Evolutionary conservation across 2,329 filamentous ascomycete genomes (phyloP).

Genomic region (Myotisia sp.): DNA sequence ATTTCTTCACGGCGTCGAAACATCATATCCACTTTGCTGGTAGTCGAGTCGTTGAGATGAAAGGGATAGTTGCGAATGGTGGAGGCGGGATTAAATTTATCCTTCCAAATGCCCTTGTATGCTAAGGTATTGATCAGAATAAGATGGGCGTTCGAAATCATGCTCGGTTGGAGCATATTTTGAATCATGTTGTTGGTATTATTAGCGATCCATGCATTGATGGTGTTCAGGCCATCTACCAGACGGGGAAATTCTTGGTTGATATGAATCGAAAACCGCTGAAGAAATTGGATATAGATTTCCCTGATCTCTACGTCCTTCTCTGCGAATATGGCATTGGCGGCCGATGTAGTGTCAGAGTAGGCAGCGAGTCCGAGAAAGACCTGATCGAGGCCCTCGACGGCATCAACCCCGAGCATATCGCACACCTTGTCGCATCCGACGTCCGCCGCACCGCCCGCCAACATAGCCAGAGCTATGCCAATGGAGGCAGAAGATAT

Average conservation of each 20-base stretch:
- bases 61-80: background rate
- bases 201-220: slow-evolving; percentile 2
- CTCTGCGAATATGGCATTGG: slow-evolving; percentile 2
- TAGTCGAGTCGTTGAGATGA: background rate
- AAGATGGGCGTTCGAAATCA: background rate
- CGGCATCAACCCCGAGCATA: background rate
- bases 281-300: background rate
- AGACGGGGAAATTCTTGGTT: slow-evolving; percentile 3
- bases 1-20: background rate
- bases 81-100: background rate
- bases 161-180: background rate
- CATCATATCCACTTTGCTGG: slow-evolving; percentile 3
- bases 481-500: slow-evolving; percentile 1
- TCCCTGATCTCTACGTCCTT: background rate
- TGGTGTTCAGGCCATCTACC: background rate
- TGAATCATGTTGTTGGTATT: slow-evolving; percentile 3
- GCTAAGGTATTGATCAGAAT: slow-evolving; percentile 1
- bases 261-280: background rate
- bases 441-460: background rate
- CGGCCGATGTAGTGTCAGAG: background rate
- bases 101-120: slow-evolving; percentile 4
- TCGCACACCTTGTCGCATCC: background rate
- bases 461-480: slow-evolving; percentile 3
- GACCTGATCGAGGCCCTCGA: background rate
- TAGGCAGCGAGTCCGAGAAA: background rate